Evolutionary conservation across 805 yeast genomes (phyloP).

Genomic region (Candida endomychidarum): DNA sequence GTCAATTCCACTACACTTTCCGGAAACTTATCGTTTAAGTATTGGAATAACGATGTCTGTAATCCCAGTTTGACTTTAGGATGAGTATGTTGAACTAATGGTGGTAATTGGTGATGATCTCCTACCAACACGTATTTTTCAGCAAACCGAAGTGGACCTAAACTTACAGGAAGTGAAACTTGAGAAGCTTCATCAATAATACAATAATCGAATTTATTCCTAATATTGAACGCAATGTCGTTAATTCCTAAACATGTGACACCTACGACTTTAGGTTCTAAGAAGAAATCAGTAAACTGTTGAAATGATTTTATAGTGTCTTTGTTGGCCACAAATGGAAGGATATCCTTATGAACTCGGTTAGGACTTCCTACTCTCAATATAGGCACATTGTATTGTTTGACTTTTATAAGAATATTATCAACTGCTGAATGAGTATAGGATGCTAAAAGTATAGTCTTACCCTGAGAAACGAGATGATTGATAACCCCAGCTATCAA

Average conservation of each 20-base stretch:
- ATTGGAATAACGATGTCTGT: constrained; percentile 73
- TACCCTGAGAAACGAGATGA: constrained; percentile 56
- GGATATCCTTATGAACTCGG: constrained; percentile 63
- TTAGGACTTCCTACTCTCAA: constrained; percentile 65
- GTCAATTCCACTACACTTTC: constrained; percentile 72
- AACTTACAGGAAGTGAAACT: constrained; percentile 83
- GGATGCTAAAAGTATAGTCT: constrained; percentile 74
- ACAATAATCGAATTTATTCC: constrained; percentile 78
- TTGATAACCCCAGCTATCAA: constrained; percentile 76
- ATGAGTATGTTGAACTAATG: constrained; percentile 63
- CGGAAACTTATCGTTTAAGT: constrained; percentile 72
- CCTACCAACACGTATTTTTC: constrained; percentile 91
- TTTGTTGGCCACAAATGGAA: constrained; percentile 49
- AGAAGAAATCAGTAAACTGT: constrained; percentile 48
- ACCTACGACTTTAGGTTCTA: constrained; percentile 75
- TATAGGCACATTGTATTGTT: constrained; percentile 36
- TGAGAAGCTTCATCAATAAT: constrained; percentile 97
- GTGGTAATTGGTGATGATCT: constrained; percentile 92
- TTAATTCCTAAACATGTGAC: constrained; percentile 80
- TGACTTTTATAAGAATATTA: constrained; percentile 78
- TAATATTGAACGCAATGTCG: constrained; percentile 56
- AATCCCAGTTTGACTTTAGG: constrained; percentile 66
- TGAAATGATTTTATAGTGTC: constrained; percentile 34
- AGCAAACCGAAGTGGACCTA: constrained; percentile 82
- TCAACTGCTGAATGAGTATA: constrained; percentile 97